phyloP scores from a whole-genome alignment of 345 rosid species.

The Lepidium aucheri region DNA sequence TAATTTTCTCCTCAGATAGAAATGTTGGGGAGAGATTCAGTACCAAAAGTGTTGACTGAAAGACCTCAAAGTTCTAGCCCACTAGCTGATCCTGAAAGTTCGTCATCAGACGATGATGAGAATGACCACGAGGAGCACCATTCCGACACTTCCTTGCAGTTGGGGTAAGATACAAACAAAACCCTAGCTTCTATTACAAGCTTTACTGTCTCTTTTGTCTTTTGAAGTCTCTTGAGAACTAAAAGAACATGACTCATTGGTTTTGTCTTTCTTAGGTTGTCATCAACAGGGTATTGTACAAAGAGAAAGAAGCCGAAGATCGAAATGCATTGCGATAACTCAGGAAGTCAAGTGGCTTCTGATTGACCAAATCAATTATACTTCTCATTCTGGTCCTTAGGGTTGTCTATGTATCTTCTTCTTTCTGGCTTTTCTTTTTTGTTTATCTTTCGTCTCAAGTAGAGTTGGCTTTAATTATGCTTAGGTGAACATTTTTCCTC shows the following conservation, averaged over 20 bases:
- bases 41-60: constrained; percentile 2
- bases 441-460: neutral
- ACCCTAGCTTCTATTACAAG: constrained; percentile 20
- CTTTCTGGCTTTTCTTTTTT: neutral
- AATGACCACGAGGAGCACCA: constrained; percentile 16
- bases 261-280: constrained; percentile 1
- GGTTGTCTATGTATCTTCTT: neutral
- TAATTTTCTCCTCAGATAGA: constrained; percentile 4
- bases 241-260: neutral
- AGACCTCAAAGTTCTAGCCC: constrained; percentile 10
- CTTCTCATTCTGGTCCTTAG: neutral
- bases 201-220: neutral
- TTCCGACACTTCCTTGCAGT: constrained; percentile 31
- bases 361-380: neutral
- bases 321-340: constrained; percentile 17
- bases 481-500: neutral
- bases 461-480: constrained; percentile 3
- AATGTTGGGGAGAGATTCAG: constrained; percentile 21
- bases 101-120: constrained; percentile 20
- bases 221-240: neutral
- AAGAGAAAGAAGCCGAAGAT: constrained; percentile 22
- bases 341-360: constrained; percentile 34
- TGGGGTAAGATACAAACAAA: constrained; percentile 19
- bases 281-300: neutral
- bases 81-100: constrained; percentile 17